Evolutionary conservation across 805 yeast genomes (phyloP), one percentile per base, ranked within the genome.

Genomic region (Barnettozyma botsteinii): DNA sequence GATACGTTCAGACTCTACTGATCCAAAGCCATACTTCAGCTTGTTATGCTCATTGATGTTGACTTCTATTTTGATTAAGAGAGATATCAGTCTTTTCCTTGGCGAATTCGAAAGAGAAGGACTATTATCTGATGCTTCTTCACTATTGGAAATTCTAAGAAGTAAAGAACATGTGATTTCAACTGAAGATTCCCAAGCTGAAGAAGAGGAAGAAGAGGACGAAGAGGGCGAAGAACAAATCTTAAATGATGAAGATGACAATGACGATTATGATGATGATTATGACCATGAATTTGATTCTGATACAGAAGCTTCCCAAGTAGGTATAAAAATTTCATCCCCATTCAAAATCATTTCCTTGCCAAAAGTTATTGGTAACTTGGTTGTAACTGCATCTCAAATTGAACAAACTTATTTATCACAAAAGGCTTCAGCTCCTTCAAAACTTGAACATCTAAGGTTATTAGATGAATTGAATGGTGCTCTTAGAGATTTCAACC

Each of bases 71-170:
- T 55, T 85, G 36, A 59, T 77, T 0, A 56, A 58, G 6, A 66
- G 69, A 32, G 61, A 70, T 14, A 70, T 80, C 0, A 61, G 59
- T 1, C 43, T 57, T 1, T 79, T 73, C 41, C 52, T 77, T 6
- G 51, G 56, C 0, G 68, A 65, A 8, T 75, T 86, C 46, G 81
- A 75, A 50, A 71, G 84, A 40, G 94, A 86, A 51, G 96, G 96
- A 0, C 59, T 83, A n/a, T 55, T 81, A 4, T 59, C 69, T 14
- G 85, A 81, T 52, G 64, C 72, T 9, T 48, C 60, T 1, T 43
- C 52, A 0, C 58, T 77, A 4, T 39, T 62, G 9, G 60, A 59
- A 20, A 47, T 51, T 8, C 26, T 49, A 28, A 35, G 53, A 44
- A 33, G 43, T 50, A 36, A 50, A 35, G 49, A 38, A 22, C n/a